Evolutionary conservation across 345 rosid genomes (phyloP).

Genomic region (Hypericum perforatum): DNA sequence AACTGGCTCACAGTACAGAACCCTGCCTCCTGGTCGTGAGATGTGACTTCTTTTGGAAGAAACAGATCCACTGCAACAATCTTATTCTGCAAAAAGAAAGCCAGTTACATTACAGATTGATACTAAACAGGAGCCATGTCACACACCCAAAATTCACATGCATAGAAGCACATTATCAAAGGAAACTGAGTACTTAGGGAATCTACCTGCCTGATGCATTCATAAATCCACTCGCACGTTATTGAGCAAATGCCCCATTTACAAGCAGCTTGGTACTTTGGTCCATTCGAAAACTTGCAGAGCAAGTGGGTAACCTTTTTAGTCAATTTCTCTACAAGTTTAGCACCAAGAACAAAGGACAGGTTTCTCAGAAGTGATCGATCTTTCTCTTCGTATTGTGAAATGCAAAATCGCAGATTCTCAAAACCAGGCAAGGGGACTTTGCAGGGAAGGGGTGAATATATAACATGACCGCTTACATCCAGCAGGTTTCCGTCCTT

Average conservation of each 20-base stretch:
- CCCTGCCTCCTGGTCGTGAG: constrained; percentile 60
- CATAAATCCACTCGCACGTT: constrained; percentile 76
- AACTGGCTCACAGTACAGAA: constrained; percentile 55
- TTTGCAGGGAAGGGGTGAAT: constrained; percentile 81
- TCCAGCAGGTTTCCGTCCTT: constrained; percentile 78
- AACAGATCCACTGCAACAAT: constrained; percentile 51
- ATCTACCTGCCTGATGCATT: constrained; percentile 77
- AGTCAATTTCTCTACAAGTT: constrained; percentile 48
- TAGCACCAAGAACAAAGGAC: constrained; percentile 79
- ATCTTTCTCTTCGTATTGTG: constrained; percentile 75
- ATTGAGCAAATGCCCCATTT: constrained; percentile 57
- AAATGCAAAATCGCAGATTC: constrained; percentile 65
- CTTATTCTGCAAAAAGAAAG: constrained; percentile 45
- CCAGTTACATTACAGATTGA: not conserved
- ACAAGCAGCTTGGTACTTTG: constrained; percentile 68
- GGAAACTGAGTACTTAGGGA: not conserved
- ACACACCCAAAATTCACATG: not conserved
- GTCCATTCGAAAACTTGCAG: constrained; percentile 65
- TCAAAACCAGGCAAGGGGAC: constrained; percentile 80
- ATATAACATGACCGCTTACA: constrained; percentile 68
- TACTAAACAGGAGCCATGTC: not conserved
- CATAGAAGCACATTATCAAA: not conserved
- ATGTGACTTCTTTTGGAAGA: constrained; percentile 61
- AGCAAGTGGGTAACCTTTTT: constrained; percentile 78
- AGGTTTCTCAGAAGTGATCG: constrained; percentile 58